Conservation (phyloP, 2,329 filamentous ascomycete genomes). For the Phaeoacremonium minimum region DNA sequence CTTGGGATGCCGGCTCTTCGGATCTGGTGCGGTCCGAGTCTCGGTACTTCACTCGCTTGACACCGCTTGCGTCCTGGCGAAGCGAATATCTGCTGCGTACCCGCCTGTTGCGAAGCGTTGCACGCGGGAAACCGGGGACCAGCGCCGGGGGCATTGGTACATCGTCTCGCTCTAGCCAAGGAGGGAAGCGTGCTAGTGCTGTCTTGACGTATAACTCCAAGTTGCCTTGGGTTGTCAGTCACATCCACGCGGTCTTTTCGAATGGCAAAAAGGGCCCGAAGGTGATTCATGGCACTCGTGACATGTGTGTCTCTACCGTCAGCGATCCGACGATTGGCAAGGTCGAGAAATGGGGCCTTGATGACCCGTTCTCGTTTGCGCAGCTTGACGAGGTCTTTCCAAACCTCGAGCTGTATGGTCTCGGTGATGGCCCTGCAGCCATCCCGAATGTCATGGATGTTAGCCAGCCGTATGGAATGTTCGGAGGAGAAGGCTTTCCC, state of each 20-base stretch:
- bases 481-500: constrained; percentile 82
- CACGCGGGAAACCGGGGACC: constrained; percentile 73
- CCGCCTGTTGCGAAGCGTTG: constrained; percentile 74
- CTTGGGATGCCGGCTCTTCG: constrained; percentile 39
- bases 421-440: constrained; percentile 74
- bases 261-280: constrained; percentile 69
- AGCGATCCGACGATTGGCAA: constrained; percentile 77
- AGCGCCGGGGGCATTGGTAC: constrained; percentile 45
- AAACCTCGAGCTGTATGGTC: constrained; percentile 69
- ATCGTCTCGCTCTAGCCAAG: constrained; percentile 41
- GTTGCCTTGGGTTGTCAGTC: constrained; percentile 72
- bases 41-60: constrained; percentile 78
- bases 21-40: constrained; percentile 65
- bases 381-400: constrained; percentile 77
- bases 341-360: constrained; percentile 76
- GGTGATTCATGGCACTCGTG: constrained; percentile 79
- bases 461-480: constrained; percentile 77
- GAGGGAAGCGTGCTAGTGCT: constrained; percentile 64
- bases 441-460: constrained; percentile 86
- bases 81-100: constrained; percentile 93
- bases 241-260: constrained; percentile 73
- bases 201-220: constrained; percentile 84
- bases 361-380: constrained; percentile 68
- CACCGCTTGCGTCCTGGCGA: constrained; percentile 83
- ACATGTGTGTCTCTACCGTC: constrained; percentile 71